These are phyloP conservation scores for Penicillium lividum DNA, from an alignment of 495 filamentous ascomycete species.

Conservation along the genomic window DNA sequence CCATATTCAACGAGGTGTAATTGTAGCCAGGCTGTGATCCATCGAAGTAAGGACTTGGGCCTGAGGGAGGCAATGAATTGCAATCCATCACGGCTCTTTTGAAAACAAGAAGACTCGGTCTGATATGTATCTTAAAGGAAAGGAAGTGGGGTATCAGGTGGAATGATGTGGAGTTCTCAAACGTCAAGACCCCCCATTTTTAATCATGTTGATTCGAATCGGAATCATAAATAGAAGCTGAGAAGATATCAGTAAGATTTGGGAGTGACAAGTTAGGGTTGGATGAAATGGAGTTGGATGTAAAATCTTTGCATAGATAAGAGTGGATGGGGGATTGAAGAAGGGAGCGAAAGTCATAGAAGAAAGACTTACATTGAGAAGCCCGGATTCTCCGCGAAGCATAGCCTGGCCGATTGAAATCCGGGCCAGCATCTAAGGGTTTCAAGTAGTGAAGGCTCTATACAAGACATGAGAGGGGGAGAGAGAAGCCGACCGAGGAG, in stretches of 20 bases:
- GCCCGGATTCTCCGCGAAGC: constrained; percentile 11
- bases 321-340: not conserved
- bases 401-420: constrained; percentile 11
- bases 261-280: not conserved
- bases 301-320: constrained; percentile 14
- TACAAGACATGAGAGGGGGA: constrained; percentile 11
- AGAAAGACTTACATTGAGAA: constrained; percentile 14
- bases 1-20: constrained; percentile 20
- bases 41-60: not conserved
- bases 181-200: constrained; percentile 13
- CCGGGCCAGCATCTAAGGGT: constrained; percentile 13
- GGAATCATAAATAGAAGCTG: not conserved
- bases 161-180: constrained; percentile 8
- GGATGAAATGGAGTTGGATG: constrained; percentile 1
- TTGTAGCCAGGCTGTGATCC: constrained; percentile 5
- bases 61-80: not conserved
- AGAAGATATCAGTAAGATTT: not conserved
- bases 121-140: not conserved
- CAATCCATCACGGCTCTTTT: not conserved
- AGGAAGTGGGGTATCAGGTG: not conserved
- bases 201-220: constrained; percentile 9
- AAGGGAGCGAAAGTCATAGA: not conserved
- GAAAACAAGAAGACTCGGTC: not conserved
- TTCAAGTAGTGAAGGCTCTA: constrained; percentile 4
- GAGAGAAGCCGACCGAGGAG: constrained; percentile 14